A percentile compares a stretch with the other conserved stretches of the same genome.
Evolutionary conservation across 1,284 basidiomycete genomes (phyloP).

Genomic region (Spongiforma sp.): DNA sequence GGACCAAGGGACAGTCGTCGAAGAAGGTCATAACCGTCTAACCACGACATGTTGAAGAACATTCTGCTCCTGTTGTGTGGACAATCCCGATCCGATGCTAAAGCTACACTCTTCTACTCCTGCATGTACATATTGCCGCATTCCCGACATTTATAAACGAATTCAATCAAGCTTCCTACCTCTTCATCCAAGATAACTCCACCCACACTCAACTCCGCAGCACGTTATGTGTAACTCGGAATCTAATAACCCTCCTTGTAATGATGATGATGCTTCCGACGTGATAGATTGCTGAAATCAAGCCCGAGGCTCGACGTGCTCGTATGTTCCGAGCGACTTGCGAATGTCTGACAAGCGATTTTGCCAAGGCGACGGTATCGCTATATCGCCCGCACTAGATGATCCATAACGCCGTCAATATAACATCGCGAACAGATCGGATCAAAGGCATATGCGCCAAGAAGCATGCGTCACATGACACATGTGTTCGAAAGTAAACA

Average conservation of each 20-base stretch:
- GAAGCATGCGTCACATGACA: neutral
- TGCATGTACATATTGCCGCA: constrained; percentile 1
- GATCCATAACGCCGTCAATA: constrained; percentile 3
- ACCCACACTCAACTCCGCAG: too few relatives aligned
- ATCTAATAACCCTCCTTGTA: too few relatives aligned
- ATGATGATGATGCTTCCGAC: constrained; percentile 4
- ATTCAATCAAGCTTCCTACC: constrained; percentile 4
- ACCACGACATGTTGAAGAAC: neutral
- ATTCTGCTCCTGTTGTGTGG: constrained; percentile 4
- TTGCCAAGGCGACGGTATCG: constrained; percentile 36
- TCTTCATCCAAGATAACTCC: too few relatives aligned
- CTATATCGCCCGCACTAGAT: constrained; percentile 23
- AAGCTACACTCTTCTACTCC: constrained; percentile 28
- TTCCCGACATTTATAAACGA: too few relatives aligned
- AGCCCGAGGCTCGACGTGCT: constrained; percentile 18
- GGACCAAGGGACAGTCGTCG: constrained; percentile 5
- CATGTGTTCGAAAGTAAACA: neutral
- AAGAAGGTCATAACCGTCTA: constrained; percentile 19
- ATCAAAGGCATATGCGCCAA: neutral
- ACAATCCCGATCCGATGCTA: constrained; percentile 18
- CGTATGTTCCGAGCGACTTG: constrained; percentile 35
- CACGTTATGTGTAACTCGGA: too few relatives aligned
- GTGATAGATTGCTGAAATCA: constrained; percentile 15
- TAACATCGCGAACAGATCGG: constrained; percentile 7
- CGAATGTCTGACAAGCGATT: constrained; percentile 36